Conservation (phyloP, 176 grass and related monocot species). For the Puccinellia tenuiflora region DNA sequence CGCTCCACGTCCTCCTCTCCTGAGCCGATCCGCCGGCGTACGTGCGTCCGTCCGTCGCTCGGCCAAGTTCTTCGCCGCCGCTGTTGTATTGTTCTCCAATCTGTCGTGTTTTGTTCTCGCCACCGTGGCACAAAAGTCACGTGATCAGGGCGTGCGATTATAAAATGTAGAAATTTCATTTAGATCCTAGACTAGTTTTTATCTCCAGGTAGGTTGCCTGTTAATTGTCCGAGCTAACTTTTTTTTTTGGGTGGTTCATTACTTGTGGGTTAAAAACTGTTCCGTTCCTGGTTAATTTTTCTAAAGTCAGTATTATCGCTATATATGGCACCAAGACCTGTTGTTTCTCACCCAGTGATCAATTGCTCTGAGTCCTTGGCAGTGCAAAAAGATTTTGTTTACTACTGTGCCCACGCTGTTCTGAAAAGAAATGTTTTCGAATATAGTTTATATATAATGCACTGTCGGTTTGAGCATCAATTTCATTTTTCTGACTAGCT, state of each 20-base stretch:
- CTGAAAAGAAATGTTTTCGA: no score
- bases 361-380: no score
- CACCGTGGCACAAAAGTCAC: not conserved
- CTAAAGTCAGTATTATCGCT: no score
- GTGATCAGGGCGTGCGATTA: not conserved
- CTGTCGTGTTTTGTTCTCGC: not conserved
- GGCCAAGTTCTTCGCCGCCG: not conserved
- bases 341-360: no score
- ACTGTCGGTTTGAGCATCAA: not conserved
- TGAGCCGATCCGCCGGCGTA: not conserved
- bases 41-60: no score
- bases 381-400: no score
- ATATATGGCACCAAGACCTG: no score
- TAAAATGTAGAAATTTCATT: not conserved
- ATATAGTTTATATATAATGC: no score
- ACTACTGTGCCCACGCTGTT: no score
- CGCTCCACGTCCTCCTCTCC: conserved; percentile 36
- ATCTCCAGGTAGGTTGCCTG: not conserved
- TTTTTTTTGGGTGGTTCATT: not conserved
- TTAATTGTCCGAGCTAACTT: not conserved
- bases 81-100: not conserved
- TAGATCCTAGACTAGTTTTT: not conserved
- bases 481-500: no score
- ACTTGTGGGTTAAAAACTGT: not conserved
- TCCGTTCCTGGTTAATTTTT: not conserved